Base-by-base conservation (phyloP, 2,329 filamentous ascomycete species). In the Thermochaetoides dissita region DNA sequence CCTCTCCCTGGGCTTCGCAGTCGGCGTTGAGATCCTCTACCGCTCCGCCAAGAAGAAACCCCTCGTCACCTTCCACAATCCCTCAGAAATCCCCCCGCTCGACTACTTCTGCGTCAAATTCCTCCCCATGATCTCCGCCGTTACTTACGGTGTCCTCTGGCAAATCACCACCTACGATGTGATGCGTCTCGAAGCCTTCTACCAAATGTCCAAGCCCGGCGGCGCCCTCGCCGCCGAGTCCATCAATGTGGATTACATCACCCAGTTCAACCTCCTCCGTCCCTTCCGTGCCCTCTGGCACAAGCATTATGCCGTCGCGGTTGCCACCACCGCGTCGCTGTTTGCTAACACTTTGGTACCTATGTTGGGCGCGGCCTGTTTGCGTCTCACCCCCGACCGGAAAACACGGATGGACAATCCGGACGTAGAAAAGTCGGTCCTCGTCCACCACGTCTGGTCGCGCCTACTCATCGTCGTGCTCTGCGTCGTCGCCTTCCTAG, bases 231-330 rank as follows among this genome's bases (percentile, higher is more conserved):
- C 77, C 0, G 71, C 71, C 34, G 72, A 76, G 54, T 82, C 77
- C 0, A 71, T 86, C 53, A 85, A 84, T 48, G 79, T 83, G 46
- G 79, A 84, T 57, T 86, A 86, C 46, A 68, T 83, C 36, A 84
- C 80, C 6, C 71, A 75, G 50, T 73, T 80, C 61, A 77, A 71
- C 52, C 75, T 82, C 52, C 59, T 80, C 34, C 69, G 79, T 2
- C 81, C 81, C 0, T 58, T 84, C 5, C 66, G 71, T 37, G 80
- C 81, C 1, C 53, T 84, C 3, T 65, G 65, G 46, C 69, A 74
- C 48, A 68, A 67, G 36, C 81, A 86, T 51, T 81, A 78, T 54
- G 79, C 81, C 0, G 81, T 86, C 6, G 72, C 72, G 0, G 63
- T 79, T 10, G 83, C 78, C 0, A 81, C 79, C 0, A 49, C 81